Base-by-base conservation (phyloP, 2,329 filamentous ascomycete genomes). In the Paecilomyces variotii region DNA sequence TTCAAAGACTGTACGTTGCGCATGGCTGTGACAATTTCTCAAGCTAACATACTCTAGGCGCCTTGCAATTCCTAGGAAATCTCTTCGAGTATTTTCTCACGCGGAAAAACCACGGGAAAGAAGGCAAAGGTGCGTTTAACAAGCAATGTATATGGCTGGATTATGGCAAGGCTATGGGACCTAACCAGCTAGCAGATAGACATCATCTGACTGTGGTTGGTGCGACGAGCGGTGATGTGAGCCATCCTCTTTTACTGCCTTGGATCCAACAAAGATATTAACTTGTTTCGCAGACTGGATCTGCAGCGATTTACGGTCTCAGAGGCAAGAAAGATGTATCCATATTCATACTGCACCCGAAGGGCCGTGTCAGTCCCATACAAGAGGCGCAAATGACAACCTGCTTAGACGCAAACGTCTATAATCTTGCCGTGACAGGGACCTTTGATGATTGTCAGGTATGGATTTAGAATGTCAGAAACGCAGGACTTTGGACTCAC, bases 311-410 rank as follows among this genome's bases (percentile, higher is more conserved):
- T 67, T 97, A 97, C 71, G 94, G 94, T 58, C 82, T 99, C 57
- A 81, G 92, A 55, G 91, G 92, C 57, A 97, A 97, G 85, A 92
- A 96, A 77, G 94, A 99, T 80, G 90, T 97, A 14, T 95, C 91
- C 0, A 90, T 97, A 56, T 94, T 96, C 78, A 97, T 99, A 71
- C 83, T 97, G 68, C 88, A 93, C 74, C 94, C 94, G 27, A 90
- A 94, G 74, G 93, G 91, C 62, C 89, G 91, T 65, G 88, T 97
- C 62, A 91, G 88, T 72, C 90, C 91, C 12, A 89, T 97, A 59
- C 94, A 97, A 75, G 91, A 97, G 75, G 89, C 90, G 3, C 94
- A 97, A 78, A 97, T 97, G 94, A 97, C 92, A 0, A 97, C 93
- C 0, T 89, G 94, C 28, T 79, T 91, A 49, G 94, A 97, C 72